phyloP scores from a whole-genome alignment of 2,329 filamentous ascomycete genomes.

The Colletotrichum limetticola region DNA sequence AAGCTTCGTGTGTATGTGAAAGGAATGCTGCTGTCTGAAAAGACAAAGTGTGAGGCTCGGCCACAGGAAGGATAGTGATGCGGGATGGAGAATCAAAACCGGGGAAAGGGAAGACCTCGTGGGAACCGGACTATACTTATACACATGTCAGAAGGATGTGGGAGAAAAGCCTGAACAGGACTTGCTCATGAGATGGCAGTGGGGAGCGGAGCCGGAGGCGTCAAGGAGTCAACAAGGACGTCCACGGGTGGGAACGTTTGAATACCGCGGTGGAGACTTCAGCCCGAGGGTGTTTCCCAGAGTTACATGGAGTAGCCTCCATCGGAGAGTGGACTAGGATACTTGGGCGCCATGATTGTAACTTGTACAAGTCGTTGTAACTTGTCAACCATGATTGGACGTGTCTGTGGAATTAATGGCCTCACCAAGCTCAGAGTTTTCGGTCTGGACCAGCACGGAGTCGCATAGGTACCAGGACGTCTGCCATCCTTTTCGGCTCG shows the following conservation, averaged over 20 bases:
- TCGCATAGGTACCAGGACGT: slow-evolving; percentile 4
- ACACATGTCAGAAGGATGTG: slow-evolving; percentile 11
- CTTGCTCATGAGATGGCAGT: slow-evolving; percentile 27
- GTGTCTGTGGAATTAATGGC: slow-evolving; percentile 22
- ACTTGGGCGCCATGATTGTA: slow-evolving; percentile 13
- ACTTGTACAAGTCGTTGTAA: slow-evolving; percentile 25
- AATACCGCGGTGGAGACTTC: slow-evolving; percentile 15
- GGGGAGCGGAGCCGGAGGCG: slow-evolving; percentile 28
- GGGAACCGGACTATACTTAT: slow-evolving; percentile 27
- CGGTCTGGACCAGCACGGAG: slow-evolving; percentile 26
- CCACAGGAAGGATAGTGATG: slow-evolving; percentile 35
- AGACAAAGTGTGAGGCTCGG: slow-evolving; percentile 32
- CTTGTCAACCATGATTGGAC: slow-evolving; percentile 24
- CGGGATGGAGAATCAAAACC: slow-evolving; percentile 20
- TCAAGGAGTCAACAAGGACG: slow-evolving; percentile 8
- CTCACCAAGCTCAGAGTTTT: slow-evolving; percentile 28
- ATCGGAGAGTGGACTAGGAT: slow-evolving; percentile 29
- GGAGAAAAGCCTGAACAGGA: background rate
- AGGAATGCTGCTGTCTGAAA: slow-evolving; percentile 32
- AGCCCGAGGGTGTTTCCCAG: slow-evolving; percentile 32
- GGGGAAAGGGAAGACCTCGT: background rate
- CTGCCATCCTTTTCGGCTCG: slow-evolving; percentile 14
- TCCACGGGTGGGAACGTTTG: background rate
- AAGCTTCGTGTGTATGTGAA: slow-evolving; percentile 26
- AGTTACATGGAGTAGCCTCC: slow-evolving; percentile 31